Conservation (phyloP, 2,329 filamentous ascomycete genomes). For the Colletotrichum paranaense region DNA sequence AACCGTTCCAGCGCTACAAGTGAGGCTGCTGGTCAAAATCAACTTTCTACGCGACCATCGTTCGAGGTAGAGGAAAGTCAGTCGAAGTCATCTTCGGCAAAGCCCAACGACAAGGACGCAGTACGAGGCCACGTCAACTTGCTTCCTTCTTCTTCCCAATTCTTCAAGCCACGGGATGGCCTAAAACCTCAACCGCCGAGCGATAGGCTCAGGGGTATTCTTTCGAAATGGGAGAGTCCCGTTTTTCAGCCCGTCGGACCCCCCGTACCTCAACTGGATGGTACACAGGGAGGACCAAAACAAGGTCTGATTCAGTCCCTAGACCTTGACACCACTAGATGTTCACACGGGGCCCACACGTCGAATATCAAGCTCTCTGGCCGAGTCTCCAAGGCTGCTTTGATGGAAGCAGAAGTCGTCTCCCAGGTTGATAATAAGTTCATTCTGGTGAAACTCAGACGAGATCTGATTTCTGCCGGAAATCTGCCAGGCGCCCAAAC, state of each 20-base stretch:
- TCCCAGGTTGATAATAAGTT: conserved; percentile 92
- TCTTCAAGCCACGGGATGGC: conserved; percentile 1
- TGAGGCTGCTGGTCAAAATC: not conserved
- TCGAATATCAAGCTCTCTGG: conserved; percentile 43
- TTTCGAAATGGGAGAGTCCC: conserved; percentile 80
- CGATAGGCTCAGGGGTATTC: conserved; percentile 70
- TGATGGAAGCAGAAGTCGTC: conserved; percentile 74
- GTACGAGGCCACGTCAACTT: not conserved
- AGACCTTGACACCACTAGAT: not conserved
- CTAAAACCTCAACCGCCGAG: conserved; percentile 41
- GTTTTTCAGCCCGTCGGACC: conserved; percentile 69
- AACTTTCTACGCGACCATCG: not conserved
- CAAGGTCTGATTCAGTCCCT: not conserved
- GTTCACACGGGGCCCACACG: not conserved
- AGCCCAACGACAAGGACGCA: too few species aligned
- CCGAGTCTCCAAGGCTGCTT: conserved; percentile 70
- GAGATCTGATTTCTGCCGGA: not conserved
- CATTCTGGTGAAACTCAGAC: conserved; percentile 73
- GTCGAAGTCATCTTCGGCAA: too few species aligned
- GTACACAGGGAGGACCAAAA: conserved; percentile 33
- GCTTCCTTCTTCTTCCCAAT: conserved; percentile 14
- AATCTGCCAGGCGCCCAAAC: not conserved
- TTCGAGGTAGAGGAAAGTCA: not conserved
- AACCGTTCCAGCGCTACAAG: not conserved
- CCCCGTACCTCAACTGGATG: conserved; percentile 55